Base-by-base conservation (phyloP, 1,139 yeast species). In the Arxiozyma slooffiae region DNA sequence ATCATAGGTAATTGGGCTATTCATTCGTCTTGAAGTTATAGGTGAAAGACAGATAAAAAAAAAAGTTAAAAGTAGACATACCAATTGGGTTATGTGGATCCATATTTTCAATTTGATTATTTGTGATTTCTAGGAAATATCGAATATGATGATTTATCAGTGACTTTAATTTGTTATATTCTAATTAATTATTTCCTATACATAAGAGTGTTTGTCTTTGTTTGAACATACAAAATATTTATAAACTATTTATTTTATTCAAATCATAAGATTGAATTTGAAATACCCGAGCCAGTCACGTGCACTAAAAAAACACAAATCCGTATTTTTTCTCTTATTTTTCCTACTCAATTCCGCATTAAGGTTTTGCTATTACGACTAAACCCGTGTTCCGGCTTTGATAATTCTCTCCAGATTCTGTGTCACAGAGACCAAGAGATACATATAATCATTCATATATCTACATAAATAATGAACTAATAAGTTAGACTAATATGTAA, bases 11-110 rank as follows among this genome's bases (percentile, higher is more conserved):
- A 30, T 30, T 2, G n/a, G 36, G n/a, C 2, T 14, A 14, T 9
- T 5, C n/a, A 2, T 11, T 30, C 6, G n/a, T n/a, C 3, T 14
- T 30, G 6, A 2, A n/a, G 14, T 30, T n/a, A 30, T 11, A 30
- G 14, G 11, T 9, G 14, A 30, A 30, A 30, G 30, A 30, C 36
- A 30, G 36, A 30, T 30, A 30, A 30, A 30, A 30, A 30, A 30
- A 30, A 14, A 30, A 3, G n/a, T 17, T 17, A 23, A 37, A 38
- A 44, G 36, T 9, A n/a, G n/a, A 47, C 66, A 59, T 62, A 62
- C 66, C 68, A 60, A 65, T 64, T 60, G 68, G 68, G 46, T 54
- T 58, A 50, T 63, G 63, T 42, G 67, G 67, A 56, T 65, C 68
- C 68, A 65, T 65, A 41, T 38, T 48, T 21, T 34, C 14, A 4